phyloP scores from a whole-genome alignment of 805 yeast species.

The Yamadazyma sp. region DNA sequence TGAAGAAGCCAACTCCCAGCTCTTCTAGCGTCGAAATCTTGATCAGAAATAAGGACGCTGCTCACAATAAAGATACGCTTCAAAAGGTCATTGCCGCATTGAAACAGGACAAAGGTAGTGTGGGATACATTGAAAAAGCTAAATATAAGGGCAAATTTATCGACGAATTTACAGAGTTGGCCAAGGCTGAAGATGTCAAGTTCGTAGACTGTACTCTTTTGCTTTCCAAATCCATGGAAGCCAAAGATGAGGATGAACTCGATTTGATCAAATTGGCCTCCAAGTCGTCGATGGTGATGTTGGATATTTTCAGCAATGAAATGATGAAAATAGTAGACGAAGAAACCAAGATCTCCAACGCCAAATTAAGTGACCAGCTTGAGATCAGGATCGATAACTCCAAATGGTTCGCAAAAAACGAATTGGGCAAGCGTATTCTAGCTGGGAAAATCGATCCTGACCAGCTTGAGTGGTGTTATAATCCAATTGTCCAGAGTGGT shows the following conservation, averaged over 20 bases:
- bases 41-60: slow-evolving; percentile 79
- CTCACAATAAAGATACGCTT: slow-evolving; percentile 68
- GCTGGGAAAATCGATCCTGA: slow-evolving; percentile 60
- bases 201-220: slow-evolving; percentile 51
- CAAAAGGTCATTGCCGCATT: slow-evolving; percentile 52
- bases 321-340: slow-evolving; percentile 87
- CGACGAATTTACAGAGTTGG: slow-evolving; percentile 66
- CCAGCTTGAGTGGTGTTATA: slow-evolving; percentile 88
- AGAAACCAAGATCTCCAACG: slow-evolving; percentile 72
- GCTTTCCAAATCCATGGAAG: slow-evolving; percentile 59
- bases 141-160: slow-evolving; percentile 80
- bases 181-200: slow-evolving; percentile 29
- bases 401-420: slow-evolving; percentile 58
- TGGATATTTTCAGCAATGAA: slow-evolving; percentile 82
- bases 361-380: slow-evolving; percentile 68
- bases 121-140: slow-evolving; percentile 74
- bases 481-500: slow-evolving; percentile 89
- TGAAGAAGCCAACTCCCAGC: slow-evolving; percentile 37
- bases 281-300: slow-evolving; percentile 72
- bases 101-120: slow-evolving; percentile 36
- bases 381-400: slow-evolving; percentile 78
- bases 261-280: slow-evolving; percentile 66
- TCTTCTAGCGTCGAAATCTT: slow-evolving; percentile 53
- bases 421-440: slow-evolving; percentile 54
- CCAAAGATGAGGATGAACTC: slow-evolving; percentile 79